Percentiles rank a stretch among this genome's conserved stretches.
phyloP scores from a whole-genome alignment of 2,329 filamentous ascomycete species.

The Penicillium oxalicum region DNA sequence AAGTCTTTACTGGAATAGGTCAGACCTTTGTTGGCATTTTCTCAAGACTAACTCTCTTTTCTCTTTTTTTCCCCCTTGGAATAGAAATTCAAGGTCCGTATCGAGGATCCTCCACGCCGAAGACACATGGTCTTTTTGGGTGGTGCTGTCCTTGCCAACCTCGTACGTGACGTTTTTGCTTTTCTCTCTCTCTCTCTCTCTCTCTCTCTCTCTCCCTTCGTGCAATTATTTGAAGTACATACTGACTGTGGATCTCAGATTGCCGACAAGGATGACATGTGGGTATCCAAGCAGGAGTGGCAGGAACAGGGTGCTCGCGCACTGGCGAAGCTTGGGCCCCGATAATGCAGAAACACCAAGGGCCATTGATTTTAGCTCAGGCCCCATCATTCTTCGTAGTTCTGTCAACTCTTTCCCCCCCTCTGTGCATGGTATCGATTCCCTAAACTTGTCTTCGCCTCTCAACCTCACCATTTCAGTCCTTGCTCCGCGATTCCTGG shows the following conservation, averaged over 20 bases:
- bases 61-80: too few species aligned
- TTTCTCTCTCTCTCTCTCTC: not conserved
- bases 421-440: too few species aligned
- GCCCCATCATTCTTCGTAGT: too few species aligned
- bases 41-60: constrained; percentile 7
- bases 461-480: too few species aligned
- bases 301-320: constrained; percentile 80
- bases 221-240: constrained; percentile 9
- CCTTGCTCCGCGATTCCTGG: too few species aligned
- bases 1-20: constrained; percentile 20
- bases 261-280: constrained; percentile 98
- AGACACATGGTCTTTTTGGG: constrained; percentile 99
- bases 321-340: constrained; percentile 86
- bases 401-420: too few species aligned
- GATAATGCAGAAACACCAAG: constrained; percentile 46
- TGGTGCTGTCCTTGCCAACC: constrained; percentile 92
- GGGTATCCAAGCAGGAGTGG: constrained; percentile 97
- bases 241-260: constrained; percentile 48
- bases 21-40: not conserved
- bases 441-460: too few species aligned
- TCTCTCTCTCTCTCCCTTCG: not conserved
- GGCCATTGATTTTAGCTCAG: too few species aligned
- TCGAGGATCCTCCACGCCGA: constrained; percentile 92
- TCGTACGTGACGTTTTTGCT: constrained; percentile 46
- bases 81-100: constrained; percentile 97